Base-by-base conservation (phyloP, 306 rosid genomes). In the Pterocarpus santalinus region DNA sequence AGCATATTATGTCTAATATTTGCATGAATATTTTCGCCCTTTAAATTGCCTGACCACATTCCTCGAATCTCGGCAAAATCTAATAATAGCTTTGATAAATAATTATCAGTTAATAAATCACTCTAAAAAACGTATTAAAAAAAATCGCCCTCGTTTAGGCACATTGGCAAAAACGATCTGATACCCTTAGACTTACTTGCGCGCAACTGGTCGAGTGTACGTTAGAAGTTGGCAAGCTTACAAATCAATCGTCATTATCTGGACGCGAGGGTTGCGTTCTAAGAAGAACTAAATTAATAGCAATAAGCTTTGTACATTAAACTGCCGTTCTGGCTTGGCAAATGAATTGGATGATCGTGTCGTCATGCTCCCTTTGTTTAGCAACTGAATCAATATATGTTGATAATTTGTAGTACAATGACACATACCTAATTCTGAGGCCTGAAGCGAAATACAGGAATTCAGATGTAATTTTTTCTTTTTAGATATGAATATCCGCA, bases 171-270 rank as follows among this genome's bases (percentile, higher is more conserved):
- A 38, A 38, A 38, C 1, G 5, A 5, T 38, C 5, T 0, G 47
- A 43, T 43, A 8, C 53, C 53, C 13, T 47, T 47, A 22, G 53
- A 47, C 53, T 15, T 9, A 47, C 53, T 47, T 47, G n/a, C 15
- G 15, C 5, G 10, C 53, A 47, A 47, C 53, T 9, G 2, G 53
- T 43, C 47, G 8, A 51, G 55, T 1, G 4, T 60, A 53, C 41
- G 65, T 81, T 55, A 12, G 30, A 62, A 32, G 74, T 72, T 61
- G 74, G 68, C 73, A 55, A 73, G 61, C 39, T 41, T 67, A 58
- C 77, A 79, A 69, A 69, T 30, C 28, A 68, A 22, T 17, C 30
- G 14, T 55, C 39, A 73, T 53, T 38, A 43, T 41, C 17, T 49
- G 52, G 12, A 64, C 5, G 10, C 28, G 22, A 58, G 2, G 76